Evolutionary conservation across 495 filamentous ascomycete species (phyloP).

Genomic region (Delitschia confertaspora): DNA sequence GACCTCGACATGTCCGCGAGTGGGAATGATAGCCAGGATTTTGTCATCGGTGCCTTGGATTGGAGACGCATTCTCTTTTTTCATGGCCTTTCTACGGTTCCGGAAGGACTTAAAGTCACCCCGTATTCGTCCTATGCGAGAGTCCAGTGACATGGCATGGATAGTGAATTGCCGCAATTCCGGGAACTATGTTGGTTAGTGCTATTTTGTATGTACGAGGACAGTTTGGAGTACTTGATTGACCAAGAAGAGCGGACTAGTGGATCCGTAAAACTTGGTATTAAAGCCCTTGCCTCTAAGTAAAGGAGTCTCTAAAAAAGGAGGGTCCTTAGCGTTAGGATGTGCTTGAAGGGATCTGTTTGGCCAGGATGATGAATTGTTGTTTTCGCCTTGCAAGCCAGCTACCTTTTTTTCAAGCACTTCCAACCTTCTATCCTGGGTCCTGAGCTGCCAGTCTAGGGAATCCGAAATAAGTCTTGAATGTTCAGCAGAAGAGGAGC

Average conservation of each 20-base stretch:
- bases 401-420: conserved; percentile 15
- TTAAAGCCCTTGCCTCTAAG: conserved; percentile 44
- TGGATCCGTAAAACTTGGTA: conserved; percentile 44
- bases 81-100: conserved; percentile 28
- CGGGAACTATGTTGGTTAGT: conserved; percentile 37
- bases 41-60: conserved; percentile 15
- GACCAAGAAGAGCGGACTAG: conserved; percentile 39
- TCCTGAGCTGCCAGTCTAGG: conserved; percentile 16
- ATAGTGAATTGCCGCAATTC: conserved; percentile 41
- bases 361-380: background rate
- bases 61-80: conserved; percentile 23
- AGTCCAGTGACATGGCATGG: conserved; percentile 32
- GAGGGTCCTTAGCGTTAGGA: background rate
- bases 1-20: conserved; percentile 5
- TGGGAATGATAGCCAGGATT: conserved; percentile 14
- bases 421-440: conserved; percentile 22
- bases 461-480: no score
- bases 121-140: conserved; percentile 35
- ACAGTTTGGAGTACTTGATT: conserved; percentile 34
- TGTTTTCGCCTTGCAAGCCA: background rate
- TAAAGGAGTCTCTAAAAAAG: conserved; percentile 29
- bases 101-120: conserved; percentile 33
- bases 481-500: no score
- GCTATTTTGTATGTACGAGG: background rate
- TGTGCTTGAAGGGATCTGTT: background rate